Evolutionary conservation across 1,284 basidiomycete genomes (phyloP).

Genomic region (Heterobasidion parviporum): DNA sequence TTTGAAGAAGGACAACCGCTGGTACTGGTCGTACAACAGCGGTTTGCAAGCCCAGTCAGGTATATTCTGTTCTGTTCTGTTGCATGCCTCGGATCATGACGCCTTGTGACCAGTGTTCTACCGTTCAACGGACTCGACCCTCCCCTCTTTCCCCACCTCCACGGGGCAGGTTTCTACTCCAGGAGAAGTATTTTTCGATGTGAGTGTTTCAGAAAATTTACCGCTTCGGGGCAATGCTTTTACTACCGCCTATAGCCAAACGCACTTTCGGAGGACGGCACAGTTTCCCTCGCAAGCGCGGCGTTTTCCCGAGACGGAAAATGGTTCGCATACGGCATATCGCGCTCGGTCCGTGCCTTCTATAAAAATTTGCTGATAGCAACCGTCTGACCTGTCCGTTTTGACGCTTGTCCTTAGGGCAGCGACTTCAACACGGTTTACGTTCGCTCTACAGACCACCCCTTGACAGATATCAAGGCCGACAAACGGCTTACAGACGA

Average conservation of each 20-base stretch:
- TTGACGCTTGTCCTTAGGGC: slow-evolving; percentile 34
- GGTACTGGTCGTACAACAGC: slow-evolving; percentile 75
- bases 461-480: slow-evolving; percentile 40
- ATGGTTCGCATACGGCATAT: slow-evolving; percentile 71
- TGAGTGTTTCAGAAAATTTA: slow-evolving; percentile 19
- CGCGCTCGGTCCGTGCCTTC: slow-evolving; percentile 46
- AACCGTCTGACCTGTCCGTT: background rate
- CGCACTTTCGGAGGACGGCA: slow-evolving; percentile 65
- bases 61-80: slow-evolving; percentile 17
- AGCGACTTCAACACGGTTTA: slow-evolving; percentile 71
- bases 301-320: slow-evolving; percentile 62
- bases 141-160: slow-evolving; percentile 41
- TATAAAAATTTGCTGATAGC: background rate
- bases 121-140: slow-evolving; percentile 45
- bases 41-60: slow-evolving; percentile 62
- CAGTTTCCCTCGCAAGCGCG: slow-evolving; percentile 49
- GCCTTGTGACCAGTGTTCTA: slow-evolving; percentile 40
- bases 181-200: slow-evolving; percentile 73
- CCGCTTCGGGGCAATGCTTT: no score
- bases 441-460: slow-evolving; percentile 53
- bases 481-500: slow-evolving; percentile 54
- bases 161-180: slow-evolving; percentile 24
- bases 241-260: slow-evolving; percentile 41
- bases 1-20: slow-evolving; percentile 55
- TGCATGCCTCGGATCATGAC: background rate